These are phyloP conservation scores for Escallonia herrerae DNA, from an alignment of 129 eudicot species.

Conservation along the genomic window DNA sequence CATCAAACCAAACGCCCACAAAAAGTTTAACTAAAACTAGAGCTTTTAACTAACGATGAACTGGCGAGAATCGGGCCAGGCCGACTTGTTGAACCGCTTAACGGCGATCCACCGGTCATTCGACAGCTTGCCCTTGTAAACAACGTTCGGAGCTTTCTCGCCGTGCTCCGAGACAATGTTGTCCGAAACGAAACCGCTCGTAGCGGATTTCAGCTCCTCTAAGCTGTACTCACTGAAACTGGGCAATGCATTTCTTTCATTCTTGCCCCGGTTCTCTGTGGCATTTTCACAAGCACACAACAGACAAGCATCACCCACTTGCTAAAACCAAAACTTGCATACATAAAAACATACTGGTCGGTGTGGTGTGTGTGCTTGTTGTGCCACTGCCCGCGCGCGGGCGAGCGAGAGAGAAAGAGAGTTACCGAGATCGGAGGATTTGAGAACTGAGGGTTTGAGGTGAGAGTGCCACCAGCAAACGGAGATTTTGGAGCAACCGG, in stretches of 20 bases:
- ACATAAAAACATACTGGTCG: not conserved
- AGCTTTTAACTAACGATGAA: slow-evolving; percentile 32
- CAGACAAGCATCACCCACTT: not conserved
- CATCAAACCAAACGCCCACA: not conserved
- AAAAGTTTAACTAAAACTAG: not conserved
- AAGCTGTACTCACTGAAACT: slow-evolving; percentile 46
- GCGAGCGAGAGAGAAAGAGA: not conserved
- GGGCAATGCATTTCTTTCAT: slow-evolving; percentile 31
- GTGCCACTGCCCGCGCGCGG: too few relatives aligned
- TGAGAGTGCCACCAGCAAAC: slow-evolving; percentile 56
- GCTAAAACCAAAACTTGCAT: not conserved
- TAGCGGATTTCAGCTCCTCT: slow-evolving; percentile 61
- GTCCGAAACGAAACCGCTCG: slow-evolving; percentile 51
- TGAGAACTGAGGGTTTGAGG: slow-evolving; percentile 42
- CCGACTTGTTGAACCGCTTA: slow-evolving; percentile 66
- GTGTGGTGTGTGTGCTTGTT: not conserved
- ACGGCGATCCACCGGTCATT: slow-evolving; percentile 48
- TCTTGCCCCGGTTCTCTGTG: slow-evolving; percentile 30
- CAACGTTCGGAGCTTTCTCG: slow-evolving; percentile 76
- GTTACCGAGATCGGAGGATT: slow-evolving; percentile 38
- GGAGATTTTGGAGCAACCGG: slow-evolving; percentile 46
- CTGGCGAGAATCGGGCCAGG: slow-evolving; percentile 94
- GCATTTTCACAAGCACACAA: slow-evolving; percentile 1
- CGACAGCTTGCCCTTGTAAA: slow-evolving; percentile 54
- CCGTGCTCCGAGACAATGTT: slow-evolving; percentile 82